Conservation (phyloP, 2,329 filamentous ascomycete species). For the Akanthomyces uredinophilus region DNA sequence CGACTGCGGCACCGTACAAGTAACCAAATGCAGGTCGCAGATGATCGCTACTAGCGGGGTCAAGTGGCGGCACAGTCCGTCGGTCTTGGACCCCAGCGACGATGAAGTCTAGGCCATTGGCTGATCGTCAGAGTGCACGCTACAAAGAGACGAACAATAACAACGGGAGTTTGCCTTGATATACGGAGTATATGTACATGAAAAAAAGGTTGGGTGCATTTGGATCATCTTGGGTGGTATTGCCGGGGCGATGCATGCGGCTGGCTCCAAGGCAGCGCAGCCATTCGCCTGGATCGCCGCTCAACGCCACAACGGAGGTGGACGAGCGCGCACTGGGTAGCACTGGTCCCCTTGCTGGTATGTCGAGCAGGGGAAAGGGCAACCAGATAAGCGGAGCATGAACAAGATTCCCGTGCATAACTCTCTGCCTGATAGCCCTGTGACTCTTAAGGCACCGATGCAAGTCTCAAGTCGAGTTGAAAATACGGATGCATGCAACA, state of each 20-base stretch:
- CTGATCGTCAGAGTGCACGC: too few species aligned
- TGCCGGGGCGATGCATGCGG: background rate
- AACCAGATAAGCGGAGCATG: background rate
- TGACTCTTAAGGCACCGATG: constrained; percentile 6
- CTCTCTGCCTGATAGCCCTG: background rate
- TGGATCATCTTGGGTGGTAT: background rate
- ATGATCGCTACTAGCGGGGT: background rate
- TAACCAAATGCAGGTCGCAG: constrained; percentile 7
- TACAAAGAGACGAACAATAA: too few species aligned
- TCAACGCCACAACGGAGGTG: background rate
- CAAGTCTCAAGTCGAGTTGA: background rate
- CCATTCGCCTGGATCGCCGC: background rate
- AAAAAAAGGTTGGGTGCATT: background rate
- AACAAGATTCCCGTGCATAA: background rate
- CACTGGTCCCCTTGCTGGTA: too few species aligned
- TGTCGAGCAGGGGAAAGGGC: background rate
- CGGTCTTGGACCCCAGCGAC: background rate
- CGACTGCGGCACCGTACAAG: background rate
- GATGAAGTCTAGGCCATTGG: too few species aligned
- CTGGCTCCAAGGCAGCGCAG: background rate
- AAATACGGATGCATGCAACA: background rate
- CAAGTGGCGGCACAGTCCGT: background rate
- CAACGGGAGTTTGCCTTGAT: too few species aligned
- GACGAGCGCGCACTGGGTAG: background rate
- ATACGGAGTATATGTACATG: too few species aligned